These are phyloP conservation scores for Aspergillus tamarii DNA, from an alignment of 2,329 filamentous ascomycete species.

Conservation along the genomic window DNA sequence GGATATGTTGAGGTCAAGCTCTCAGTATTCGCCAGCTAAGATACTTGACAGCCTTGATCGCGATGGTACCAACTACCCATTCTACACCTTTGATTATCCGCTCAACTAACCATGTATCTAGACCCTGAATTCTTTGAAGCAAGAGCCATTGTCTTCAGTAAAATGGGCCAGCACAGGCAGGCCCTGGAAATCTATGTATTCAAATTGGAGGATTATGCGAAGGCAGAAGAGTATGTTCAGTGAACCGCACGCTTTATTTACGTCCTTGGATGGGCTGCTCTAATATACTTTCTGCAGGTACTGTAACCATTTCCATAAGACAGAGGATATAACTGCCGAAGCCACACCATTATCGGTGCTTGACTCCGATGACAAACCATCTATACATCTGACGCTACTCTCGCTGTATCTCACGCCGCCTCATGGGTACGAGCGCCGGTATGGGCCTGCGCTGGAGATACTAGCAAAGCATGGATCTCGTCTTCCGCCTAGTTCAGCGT, in stretches of 20 bases:
- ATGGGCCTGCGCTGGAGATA: slow-evolving; percentile 78
- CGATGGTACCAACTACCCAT: slow-evolving; percentile 64
- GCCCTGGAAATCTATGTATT: slow-evolving; percentile 98
- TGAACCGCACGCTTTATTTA: neutral
- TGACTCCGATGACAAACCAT: slow-evolving; percentile 63
- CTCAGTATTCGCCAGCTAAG: slow-evolving; percentile 77
- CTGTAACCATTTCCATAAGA: slow-evolving; percentile 82
- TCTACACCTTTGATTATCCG: neutral
- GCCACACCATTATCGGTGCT: slow-evolving; percentile 40
- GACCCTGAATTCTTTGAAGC: slow-evolving; percentile 87
- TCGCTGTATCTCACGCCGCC: slow-evolving; percentile 86
- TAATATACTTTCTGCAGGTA: slow-evolving; percentile 60
- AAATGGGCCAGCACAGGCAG: slow-evolving; percentile 94
- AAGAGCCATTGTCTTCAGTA: slow-evolving; percentile 85
- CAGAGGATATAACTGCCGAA: slow-evolving; percentile 46
- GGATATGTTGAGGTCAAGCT: slow-evolving; percentile 73
- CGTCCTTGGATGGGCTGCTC: neutral
- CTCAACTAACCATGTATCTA: slow-evolving; percentile 41
- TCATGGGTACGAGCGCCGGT: slow-evolving; percentile 70
- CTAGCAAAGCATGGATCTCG: slow-evolving; percentile 92
- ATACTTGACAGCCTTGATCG: slow-evolving; percentile 77
- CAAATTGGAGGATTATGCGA: slow-evolving; percentile 80
- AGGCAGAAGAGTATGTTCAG: slow-evolving; percentile 81
- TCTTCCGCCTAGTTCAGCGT: slow-evolving; percentile 81
- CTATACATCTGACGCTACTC: slow-evolving; percentile 90